Conservation (phyloP, 139 green algal species). For the Closterium sp. region DNA sequence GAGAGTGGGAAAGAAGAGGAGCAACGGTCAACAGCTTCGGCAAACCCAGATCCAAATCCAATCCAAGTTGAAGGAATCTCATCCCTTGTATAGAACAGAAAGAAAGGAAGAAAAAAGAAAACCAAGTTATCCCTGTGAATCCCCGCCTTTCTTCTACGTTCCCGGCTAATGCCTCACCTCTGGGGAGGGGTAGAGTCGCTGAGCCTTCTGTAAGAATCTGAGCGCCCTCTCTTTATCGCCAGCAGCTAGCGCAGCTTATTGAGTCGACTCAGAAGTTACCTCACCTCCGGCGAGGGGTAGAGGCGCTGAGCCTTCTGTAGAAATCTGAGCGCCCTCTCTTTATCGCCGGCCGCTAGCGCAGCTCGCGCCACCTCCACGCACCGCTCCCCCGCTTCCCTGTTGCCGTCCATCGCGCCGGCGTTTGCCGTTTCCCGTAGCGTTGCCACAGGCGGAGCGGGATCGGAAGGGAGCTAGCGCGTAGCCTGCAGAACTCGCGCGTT, state of each 20-base stretch:
- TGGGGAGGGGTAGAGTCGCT: not conserved
- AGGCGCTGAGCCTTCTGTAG: not conserved
- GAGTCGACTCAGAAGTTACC: too few relatives aligned
- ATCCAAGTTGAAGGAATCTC: too few relatives aligned
- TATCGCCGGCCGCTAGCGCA: not conserved
- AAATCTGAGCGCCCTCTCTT: constrained; percentile 2
- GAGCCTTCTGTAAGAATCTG: not conserved
- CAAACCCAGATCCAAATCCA: too few relatives aligned
- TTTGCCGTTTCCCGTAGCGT: too few relatives aligned
- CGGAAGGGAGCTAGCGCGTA: too few relatives aligned
- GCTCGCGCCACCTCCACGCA: not conserved
- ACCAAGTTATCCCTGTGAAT: not conserved
- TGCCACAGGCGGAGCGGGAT: too few relatives aligned
- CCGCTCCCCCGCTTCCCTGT: constrained; percentile 1
- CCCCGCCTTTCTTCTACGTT: too few relatives aligned
- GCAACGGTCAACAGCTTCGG: too few relatives aligned
- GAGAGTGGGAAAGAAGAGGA: not conserved
- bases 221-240: constrained; percentile 2
- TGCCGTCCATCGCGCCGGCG: constrained; percentile 1
- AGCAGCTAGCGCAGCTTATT: not conserved
- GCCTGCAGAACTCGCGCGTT: too few relatives aligned
- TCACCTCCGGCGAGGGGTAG: not conserved
- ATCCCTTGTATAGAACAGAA: too few relatives aligned
- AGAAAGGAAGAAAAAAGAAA: too few relatives aligned
- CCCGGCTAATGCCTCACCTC: not conserved